Base-by-base conservation (phyloP, 352 stramenopile species). In the Pythium brachiatum region DNA sequence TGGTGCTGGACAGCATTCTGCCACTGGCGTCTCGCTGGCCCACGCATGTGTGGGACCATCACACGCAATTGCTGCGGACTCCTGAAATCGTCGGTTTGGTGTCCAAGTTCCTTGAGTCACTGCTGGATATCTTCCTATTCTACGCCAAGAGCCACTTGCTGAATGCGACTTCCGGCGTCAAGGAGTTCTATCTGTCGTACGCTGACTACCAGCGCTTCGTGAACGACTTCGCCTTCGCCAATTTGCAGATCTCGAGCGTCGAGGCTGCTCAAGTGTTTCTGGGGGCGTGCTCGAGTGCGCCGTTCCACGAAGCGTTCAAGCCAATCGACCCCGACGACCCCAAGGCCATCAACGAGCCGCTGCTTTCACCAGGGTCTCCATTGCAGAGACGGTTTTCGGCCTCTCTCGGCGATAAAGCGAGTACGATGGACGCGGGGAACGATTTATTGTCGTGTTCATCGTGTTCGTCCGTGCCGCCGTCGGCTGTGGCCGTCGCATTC, bases 81-180 rank as follows among this genome's bases (percentile, higher is more conserved):
- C 62, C 67, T 32, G 79, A 90, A 46, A 72, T 90, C 48, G 74
- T 84, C 36, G 62, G 61, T 9, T 89, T 90, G 47, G 67, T 88
- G 8, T 82, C 74, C 21, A 90, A 86, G 46, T 90, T 90, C 59
- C 59, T 88, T 5, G 76, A 89, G 25, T 65, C 77, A 6, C 70
- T 92, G 53, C 53, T 87, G 7, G 78, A 88, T 21, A 90, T 92
- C 60, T 92, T 83, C 62, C 75, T 86, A 69, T 90, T 92, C 59
- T 92, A 92, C 60, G 81, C 79, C 5, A 84, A 84, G 23, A 84
- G 69, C 51, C 73, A 86, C 53, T 44, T 75, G 48, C 57, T 82
- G 21, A 76, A 83, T 48, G 46, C 64, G 0, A 8, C 36, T 7
- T 71, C 70, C 3, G 70, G 75, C 12, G 57, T 78, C 36, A 85